A percentile compares a stretch with the other conserved stretches of the same genome.
These are phyloP conservation scores for Fusarium cicatricum DNA, from an alignment of 2,329 filamentous ascomycete species.

Conservation along the genomic window DNA sequence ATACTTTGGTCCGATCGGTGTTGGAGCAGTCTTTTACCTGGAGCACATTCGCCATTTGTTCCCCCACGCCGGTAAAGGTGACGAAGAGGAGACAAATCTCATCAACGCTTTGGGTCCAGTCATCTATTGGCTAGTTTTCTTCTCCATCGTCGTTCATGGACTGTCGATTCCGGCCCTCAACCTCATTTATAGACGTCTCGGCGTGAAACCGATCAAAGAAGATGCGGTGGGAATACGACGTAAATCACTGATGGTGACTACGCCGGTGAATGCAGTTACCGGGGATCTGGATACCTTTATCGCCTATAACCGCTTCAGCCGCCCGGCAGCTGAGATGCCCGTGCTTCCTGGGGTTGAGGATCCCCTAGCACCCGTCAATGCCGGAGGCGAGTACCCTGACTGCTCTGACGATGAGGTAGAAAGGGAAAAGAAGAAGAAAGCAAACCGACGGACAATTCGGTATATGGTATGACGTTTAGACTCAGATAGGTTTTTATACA, in stretches of 20 bases:
- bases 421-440: constrained; percentile 10
- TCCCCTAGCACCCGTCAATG: background rate
- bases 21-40: constrained; percentile 79
- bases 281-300: constrained; percentile 51
- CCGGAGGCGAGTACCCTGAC: constrained; percentile 20
- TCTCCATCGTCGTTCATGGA: constrained; percentile 42
- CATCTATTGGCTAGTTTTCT: constrained; percentile 53
- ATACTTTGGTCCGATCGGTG: constrained; percentile 80
- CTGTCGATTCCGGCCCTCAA: constrained; percentile 54
- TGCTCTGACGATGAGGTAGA: constrained; percentile 23
- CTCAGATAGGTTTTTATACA: too few relatives aligned
- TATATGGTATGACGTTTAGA: constrained; percentile 12
- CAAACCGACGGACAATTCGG: constrained; percentile 7
- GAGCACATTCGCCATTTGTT: constrained; percentile 56
- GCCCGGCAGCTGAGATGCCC: constrained; percentile 39
- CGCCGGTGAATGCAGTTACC: constrained; percentile 51
- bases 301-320: constrained; percentile 59
- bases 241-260: constrained; percentile 44
- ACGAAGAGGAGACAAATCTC: constrained; percentile 47
- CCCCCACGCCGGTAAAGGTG: constrained; percentile 46
- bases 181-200: constrained; percentile 24
- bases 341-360: constrained; percentile 6
- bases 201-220: constrained; percentile 53
- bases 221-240: constrained; percentile 52
- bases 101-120: constrained; percentile 49